Conservation (phyloP, 805 yeast genomes). For the Ogataea thermomethanolica region DNA sequence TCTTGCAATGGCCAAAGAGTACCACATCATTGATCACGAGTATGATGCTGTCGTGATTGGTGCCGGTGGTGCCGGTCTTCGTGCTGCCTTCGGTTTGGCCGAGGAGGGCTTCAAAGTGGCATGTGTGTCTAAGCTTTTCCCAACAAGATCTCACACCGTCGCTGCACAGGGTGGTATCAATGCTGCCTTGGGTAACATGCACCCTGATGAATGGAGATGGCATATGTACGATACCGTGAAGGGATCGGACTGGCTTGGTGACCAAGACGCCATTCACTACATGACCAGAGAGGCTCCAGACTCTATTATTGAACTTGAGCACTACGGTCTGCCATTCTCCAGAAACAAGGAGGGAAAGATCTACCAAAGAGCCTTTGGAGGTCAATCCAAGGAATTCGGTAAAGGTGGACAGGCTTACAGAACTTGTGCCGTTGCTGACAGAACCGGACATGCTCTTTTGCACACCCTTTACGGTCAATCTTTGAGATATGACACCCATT, state of each 20-base stretch:
- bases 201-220: constrained; percentile 98
- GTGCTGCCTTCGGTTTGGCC: constrained; percentile 98
- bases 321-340: constrained; percentile 97
- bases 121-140: constrained; percentile 93
- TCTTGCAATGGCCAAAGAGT: constrained; percentile 57
- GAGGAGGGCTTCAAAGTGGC: constrained; percentile 97
- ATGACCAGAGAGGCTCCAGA: constrained; percentile 98
- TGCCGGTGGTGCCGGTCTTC: constrained; percentile 98
- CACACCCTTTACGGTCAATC: constrained; percentile 97
- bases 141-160: constrained; percentile 97
- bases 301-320: constrained; percentile 94
- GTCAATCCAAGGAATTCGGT: constrained; percentile 92
- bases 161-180: constrained; percentile 99
- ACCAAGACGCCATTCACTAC: constrained; percentile 98
- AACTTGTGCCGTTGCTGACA: constrained; percentile 98
- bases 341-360: constrained; percentile 95
- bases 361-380: constrained; percentile 99
- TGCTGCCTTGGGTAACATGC: constrained; percentile 99
- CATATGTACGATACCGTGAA: constrained; percentile 99
- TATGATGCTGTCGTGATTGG: constrained; percentile 98
- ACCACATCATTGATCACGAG: constrained; percentile 94
- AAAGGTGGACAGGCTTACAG: constrained; percentile 99
- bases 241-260: constrained; percentile 99
- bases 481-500: constrained; percentile 93
- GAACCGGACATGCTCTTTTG: constrained; percentile 96